Evolutionary conservation across 2,329 filamentous ascomycete genomes (phyloP).

Genomic region (Pestalotiopsis sp.): DNA sequence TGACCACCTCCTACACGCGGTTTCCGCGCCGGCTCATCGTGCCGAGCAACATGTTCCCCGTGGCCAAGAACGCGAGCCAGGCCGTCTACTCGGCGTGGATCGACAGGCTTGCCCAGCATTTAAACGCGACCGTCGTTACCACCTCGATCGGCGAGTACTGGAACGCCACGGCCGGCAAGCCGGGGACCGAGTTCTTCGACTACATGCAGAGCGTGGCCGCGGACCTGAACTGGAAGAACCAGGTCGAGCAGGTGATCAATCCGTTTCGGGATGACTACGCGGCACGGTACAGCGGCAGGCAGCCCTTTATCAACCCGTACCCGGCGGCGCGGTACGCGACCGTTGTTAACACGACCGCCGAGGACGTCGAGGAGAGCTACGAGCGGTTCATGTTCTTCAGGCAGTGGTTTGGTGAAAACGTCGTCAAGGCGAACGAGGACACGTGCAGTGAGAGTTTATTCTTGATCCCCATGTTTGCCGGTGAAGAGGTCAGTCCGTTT

Average conservation of each 20-base stretch:
- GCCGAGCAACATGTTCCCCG: not conserved
- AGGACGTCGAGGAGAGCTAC: not conserved
- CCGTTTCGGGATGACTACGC: not conserved
- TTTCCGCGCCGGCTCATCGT: not conserved
- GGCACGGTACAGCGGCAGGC: not conserved
- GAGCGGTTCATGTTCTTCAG: not conserved
- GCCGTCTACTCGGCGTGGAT: not conserved
- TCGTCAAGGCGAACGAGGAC: not conserved
- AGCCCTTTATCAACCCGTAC: not conserved
- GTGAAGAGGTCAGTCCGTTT: not conserved
- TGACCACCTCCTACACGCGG: not conserved
- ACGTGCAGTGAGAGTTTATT: not conserved
- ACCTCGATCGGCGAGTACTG: not conserved
- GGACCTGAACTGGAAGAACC: not conserved
- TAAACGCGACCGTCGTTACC: not conserved
- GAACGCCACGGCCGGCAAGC: not conserved
- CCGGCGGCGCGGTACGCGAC: not conserved
- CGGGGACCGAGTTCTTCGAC: not conserved
- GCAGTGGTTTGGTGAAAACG: not conserved
- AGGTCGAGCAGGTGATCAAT: not conserved
- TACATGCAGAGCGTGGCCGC: not conserved
- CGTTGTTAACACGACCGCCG: not conserved
- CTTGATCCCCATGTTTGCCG: not conserved
- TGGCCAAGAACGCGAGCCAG: not conserved
- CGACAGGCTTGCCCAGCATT: not conserved